These are phyloP conservation scores for Vitis riparia DNA, from an alignment of 164 flowering plant species.

Conservation along the genomic window DNA sequence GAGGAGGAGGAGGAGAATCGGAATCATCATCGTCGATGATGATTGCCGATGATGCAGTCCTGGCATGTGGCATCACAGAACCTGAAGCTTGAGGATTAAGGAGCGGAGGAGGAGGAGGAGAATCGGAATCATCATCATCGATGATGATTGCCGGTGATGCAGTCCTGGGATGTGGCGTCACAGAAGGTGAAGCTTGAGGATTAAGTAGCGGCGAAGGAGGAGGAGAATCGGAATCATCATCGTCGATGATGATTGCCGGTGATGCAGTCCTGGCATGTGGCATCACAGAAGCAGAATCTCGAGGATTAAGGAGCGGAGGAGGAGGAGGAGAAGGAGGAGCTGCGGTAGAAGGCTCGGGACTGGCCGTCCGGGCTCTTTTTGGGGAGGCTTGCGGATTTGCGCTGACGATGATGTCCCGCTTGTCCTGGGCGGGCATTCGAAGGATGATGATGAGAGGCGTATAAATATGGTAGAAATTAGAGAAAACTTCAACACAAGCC, in stretches of 20 bases:
- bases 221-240: slow-evolving; percentile 8
- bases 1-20: not conserved
- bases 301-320: not conserved
- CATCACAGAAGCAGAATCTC: slow-evolving; percentile 11
- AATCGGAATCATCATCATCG: slow-evolving; percentile 5
- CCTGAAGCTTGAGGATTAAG: slow-evolving; percentile 2
- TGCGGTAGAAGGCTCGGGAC: slow-evolving; percentile 9
- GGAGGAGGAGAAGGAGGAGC: not conserved
- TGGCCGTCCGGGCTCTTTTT: slow-evolving; percentile 22
- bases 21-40: slow-evolving; percentile 1
- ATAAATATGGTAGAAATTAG: too few relatives aligned
- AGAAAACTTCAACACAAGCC: too few relatives aligned
- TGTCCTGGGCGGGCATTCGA: slow-evolving; percentile 19
- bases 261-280: not conserved
- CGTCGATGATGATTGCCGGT: not conserved
- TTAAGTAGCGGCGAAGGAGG: not conserved
- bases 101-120: too few relatives aligned
- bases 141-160: too few relatives aligned
- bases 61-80: not conserved
- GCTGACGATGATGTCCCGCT: slow-evolving; percentile 15
- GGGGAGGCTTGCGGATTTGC: slow-evolving; percentile 17
- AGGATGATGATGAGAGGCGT: too few relatives aligned
- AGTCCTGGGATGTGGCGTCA: slow-evolving; percentile 2
- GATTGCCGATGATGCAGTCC: too few relatives aligned
- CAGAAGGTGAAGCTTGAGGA: slow-evolving; percentile 13